A percentile compares a stretch with the other conserved stretches of the same genome.
Evolutionary conservation across 2,329 filamentous ascomycete species (phyloP).

Genomic region (Pseudocercospora musae): DNA sequence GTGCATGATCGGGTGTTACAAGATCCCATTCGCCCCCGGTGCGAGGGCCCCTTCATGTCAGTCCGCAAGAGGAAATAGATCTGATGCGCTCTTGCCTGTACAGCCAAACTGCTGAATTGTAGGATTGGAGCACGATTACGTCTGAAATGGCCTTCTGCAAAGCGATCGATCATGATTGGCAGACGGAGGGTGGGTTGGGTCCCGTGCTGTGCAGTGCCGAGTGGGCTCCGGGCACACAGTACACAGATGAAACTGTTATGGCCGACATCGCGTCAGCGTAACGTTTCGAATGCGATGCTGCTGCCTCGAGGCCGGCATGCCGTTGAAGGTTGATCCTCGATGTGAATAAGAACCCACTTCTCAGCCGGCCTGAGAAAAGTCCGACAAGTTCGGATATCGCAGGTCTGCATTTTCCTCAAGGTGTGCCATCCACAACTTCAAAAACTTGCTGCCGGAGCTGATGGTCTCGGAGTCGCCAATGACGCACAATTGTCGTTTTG

Average conservation of each 20-base stretch:
- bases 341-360: not conserved
- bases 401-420: slow-evolving; percentile 88
- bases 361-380: slow-evolving; percentile 34
- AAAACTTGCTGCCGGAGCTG: slow-evolving; percentile 76
- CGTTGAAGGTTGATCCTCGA: not conserved
- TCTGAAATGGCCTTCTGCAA: not conserved
- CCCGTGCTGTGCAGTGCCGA: not conserved
- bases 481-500: slow-evolving; percentile 83
- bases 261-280: not conserved
- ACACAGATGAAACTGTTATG: not conserved
- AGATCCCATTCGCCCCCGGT: not conserved
- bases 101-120: not conserved
- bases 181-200: not conserved
- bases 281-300: not conserved
- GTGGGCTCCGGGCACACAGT: not conserved
- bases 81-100: not conserved
- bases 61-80: not conserved
- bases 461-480: slow-evolving; percentile 95
- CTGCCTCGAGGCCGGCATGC: not conserved
- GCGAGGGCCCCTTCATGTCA: not conserved
- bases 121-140: not conserved
- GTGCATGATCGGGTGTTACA: not conserved
- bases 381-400: slow-evolving; percentile 71
- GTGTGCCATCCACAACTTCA: slow-evolving; percentile 87
- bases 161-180: not conserved